Evolutionary conservation across 495 filamentous ascomycete genomes (phyloP).

Genomic region (Aspergillus sparsus): DNA sequence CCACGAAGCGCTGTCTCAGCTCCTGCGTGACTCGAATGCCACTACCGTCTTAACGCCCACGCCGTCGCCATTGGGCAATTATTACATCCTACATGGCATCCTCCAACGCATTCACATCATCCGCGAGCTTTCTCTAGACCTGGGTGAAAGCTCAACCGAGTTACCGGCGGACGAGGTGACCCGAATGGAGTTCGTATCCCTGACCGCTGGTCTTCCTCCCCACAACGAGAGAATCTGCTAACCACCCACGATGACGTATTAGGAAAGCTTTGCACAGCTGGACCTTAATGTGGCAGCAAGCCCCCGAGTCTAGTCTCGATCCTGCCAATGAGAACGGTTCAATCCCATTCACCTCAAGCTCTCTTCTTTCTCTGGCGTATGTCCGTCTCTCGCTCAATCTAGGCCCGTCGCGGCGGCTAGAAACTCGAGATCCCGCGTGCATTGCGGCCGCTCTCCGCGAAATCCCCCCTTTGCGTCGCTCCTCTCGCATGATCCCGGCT

Average conservation of each 20-base stretch:
- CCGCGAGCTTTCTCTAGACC: constrained; percentile 31
- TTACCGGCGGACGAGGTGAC: constrained; percentile 7
- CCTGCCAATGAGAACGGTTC: neutral
- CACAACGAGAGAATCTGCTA: neutral
- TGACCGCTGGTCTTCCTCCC: neutral
- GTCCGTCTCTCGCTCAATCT: neutral
- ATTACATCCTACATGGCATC: constrained; percentile 41
- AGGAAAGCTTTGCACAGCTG: neutral
- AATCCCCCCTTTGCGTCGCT: neutral
- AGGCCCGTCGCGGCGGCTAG: neutral
- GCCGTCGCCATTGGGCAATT: constrained; percentile 42
- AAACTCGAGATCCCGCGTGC: neutral
- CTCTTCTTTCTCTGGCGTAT: neutral
- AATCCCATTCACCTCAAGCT: neutral
- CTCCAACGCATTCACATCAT: constrained; percentile 45
- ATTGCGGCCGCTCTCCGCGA: neutral
- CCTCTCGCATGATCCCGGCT: neutral
- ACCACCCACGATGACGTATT: neutral
- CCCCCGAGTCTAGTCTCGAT: neutral
- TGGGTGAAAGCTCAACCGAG: neutral
- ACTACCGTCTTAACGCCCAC: constrained; percentile 36
- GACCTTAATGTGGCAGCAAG: neutral
- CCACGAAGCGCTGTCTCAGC: constrained; percentile 40
- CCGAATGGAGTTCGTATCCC: constrained; percentile 2
- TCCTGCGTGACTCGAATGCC: constrained; percentile 36